Evolutionary conservation across 2,329 filamentous ascomycete genomes (phyloP).

Genomic region (Botrytis elliptica): DNA sequence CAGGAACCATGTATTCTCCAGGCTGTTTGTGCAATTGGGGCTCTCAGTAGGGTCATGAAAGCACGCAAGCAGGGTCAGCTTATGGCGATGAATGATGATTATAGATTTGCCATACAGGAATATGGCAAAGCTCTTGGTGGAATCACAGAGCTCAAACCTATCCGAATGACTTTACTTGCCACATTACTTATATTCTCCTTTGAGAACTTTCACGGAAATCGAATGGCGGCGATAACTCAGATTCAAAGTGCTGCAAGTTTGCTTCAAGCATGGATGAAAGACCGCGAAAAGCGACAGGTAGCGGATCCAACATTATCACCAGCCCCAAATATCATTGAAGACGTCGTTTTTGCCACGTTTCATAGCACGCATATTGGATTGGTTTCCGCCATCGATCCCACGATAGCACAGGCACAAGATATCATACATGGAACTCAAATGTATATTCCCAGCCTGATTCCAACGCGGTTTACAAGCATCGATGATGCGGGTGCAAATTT

Average conservation of each 20-base stretch:
- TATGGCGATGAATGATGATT: constrained; percentile 10
- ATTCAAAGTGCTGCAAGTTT: constrained; percentile 16
- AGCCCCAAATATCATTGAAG: constrained; percentile 17
- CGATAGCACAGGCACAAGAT: constrained; percentile 6
- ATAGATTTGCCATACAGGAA: constrained; percentile 16
- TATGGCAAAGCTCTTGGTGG: constrained; percentile 15
- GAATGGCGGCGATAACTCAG: neutral
- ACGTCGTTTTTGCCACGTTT: constrained; percentile 12
- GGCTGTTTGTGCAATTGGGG: constrained; percentile 19
- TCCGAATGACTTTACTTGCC: constrained; percentile 12
- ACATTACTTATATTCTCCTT: constrained; percentile 15
- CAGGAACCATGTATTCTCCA: constrained; percentile 13
- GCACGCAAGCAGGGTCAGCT: constrained; percentile 1
- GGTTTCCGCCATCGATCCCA: constrained; percentile 8
- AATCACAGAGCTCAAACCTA: constrained; percentile 4
- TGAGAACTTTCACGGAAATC: constrained; percentile 18
- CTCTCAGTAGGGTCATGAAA: constrained; percentile 13
- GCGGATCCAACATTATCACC: constrained; percentile 5
- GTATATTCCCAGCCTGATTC: constrained; percentile 12
- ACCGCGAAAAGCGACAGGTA: constrained; percentile 15
- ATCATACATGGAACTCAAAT: constrained; percentile 6
- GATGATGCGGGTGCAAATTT: neutral
- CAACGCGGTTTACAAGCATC: neutral
- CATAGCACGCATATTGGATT: constrained; percentile 17
- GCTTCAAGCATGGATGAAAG: constrained; percentile 15